Evolutionary conservation across 768 basidiomycete species (phyloP).

Genomic region (Russula foetens): DNA sequence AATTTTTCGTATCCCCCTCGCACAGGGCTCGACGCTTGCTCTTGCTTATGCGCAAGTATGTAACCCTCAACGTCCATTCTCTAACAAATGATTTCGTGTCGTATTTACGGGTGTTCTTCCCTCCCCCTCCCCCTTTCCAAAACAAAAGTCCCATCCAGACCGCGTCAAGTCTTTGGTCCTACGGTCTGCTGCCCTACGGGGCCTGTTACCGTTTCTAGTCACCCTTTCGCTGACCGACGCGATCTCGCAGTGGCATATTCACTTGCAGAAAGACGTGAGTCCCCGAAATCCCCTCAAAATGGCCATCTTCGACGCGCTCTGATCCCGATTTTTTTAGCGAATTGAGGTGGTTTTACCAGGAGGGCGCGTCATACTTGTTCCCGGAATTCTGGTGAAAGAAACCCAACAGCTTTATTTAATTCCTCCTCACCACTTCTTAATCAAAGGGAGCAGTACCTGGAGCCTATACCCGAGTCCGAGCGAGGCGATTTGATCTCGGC

Average conservation of each 20-base stretch:
- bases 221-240: neutral
- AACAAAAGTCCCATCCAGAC: constrained; percentile 67
- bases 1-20: no score
- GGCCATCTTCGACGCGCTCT: neutral
- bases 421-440: neutral
- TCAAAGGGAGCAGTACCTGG: constrained; percentile 78
- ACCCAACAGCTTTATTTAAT: neutral
- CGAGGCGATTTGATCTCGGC: constrained; percentile 75
- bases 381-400: constrained; percentile 71
- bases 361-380: constrained; percentile 74
- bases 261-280: constrained; percentile 70
- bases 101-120: neutral
- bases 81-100: neutral
- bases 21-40: constrained; percentile 76
- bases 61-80: neutral
- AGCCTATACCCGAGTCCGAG: constrained; percentile 73
- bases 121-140: no score
- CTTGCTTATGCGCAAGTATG: constrained; percentile 77
- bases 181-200: constrained; percentile 36
- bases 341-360: constrained; percentile 88
- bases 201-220: neutral
- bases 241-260: constrained; percentile 66
- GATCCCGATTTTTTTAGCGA: constrained; percentile 37
- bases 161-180: constrained; percentile 73
- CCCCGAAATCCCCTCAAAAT: neutral